phyloP scores from a whole-genome alignment of 106 monocot genomes.

The Dioscorea dumetorum region DNA sequence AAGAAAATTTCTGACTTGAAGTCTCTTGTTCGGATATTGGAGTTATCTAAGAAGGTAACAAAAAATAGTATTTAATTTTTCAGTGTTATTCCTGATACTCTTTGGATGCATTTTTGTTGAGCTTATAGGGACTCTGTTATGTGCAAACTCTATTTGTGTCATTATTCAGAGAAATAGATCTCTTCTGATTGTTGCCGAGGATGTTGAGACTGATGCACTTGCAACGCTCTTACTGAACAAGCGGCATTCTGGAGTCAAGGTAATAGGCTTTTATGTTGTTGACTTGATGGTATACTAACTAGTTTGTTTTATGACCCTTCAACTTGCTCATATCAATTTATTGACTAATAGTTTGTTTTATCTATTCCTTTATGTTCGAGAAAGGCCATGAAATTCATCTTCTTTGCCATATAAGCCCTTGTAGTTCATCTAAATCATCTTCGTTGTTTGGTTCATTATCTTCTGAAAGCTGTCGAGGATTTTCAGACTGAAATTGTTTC shows the following conservation, averaged over 20 bases:
- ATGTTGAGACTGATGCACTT: constrained; percentile 73
- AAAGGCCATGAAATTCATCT: too few relatives aligned
- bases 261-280: constrained; percentile 5
- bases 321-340: too few relatives aligned
- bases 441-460: too few relatives aligned
- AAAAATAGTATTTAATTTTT: background rate
- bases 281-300: background rate
- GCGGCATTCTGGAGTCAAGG: constrained; percentile 82
- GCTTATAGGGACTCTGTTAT: background rate
- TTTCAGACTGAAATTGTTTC: background rate
- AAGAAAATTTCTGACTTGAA: constrained; percentile 77
- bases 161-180: constrained; percentile 52
- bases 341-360: too few relatives aligned
- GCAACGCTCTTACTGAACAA: constrained; percentile 77
- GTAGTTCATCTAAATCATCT: too few relatives aligned
- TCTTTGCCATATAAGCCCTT: too few relatives aligned
- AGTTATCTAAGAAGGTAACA: constrained; percentile 59
- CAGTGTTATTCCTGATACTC: background rate
- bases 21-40: constrained; percentile 54
- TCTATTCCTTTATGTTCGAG: too few relatives aligned
- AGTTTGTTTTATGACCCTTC: too few relatives aligned
- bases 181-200: constrained; percentile 83
- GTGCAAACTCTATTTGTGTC: background rate
- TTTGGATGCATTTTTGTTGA: background rate
- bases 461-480: background rate